Evolutionary conservation across 78 protist genomes (phyloP).

Genomic region (Isochrysis galbana): DNA sequence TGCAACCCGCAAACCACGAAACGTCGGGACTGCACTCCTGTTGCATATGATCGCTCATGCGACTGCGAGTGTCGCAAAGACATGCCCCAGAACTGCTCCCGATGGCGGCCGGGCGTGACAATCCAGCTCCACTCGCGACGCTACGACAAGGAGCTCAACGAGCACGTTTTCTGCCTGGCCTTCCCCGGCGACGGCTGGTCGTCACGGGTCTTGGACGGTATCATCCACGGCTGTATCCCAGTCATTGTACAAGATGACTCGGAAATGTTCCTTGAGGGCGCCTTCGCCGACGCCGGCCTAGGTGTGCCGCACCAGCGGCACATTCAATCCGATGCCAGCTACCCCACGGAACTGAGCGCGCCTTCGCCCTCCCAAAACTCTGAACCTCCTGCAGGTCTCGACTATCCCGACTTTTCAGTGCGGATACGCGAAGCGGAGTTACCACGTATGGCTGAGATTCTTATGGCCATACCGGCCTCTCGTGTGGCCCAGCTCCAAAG

Average conservation of each 20-base stretch:
- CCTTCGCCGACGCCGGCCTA: neutral
- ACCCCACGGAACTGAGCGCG: no score
- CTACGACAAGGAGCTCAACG: neutral
- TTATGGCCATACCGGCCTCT: neutral
- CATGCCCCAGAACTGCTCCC: neutral
- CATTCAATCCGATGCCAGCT: no score
- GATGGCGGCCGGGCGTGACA: neutral
- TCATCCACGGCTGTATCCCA: conserved; percentile 31
- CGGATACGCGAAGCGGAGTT: neutral
- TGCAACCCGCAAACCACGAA: neutral
- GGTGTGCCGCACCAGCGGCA: no score
- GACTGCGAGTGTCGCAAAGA: neutral
- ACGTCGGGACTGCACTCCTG: neutral
- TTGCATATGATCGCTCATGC: neutral
- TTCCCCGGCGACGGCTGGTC: conserved; percentile 23
- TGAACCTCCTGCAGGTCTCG: no score
- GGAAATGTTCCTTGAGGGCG: neutral
- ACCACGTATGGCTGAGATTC: neutral
- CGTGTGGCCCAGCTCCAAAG: neutral
- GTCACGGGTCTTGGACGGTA: neutral
- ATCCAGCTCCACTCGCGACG: neutral
- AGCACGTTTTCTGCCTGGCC: neutral
- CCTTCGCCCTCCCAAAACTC: no score
- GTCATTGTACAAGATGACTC: neutral
- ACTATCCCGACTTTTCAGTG: neutral